Conservation (phyloP, 805 yeast species). For the Suhomyces kilbournensis region DNA sequence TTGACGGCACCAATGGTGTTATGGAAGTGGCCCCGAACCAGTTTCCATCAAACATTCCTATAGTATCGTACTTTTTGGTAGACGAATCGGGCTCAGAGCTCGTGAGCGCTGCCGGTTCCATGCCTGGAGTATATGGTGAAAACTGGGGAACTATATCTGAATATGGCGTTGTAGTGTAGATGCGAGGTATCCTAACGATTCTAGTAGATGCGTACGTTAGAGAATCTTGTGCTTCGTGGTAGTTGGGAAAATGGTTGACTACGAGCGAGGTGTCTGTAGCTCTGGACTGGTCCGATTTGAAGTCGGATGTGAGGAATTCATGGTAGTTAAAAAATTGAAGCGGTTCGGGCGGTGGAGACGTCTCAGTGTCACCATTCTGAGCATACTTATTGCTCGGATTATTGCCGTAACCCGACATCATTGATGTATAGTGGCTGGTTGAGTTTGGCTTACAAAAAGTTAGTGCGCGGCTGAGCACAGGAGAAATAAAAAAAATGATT, state of each 20-base stretch:
- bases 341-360: neutral
- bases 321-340: slow-evolving; percentile 62
- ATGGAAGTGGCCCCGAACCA: slow-evolving; percentile 52
- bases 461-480: neutral
- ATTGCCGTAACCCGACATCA: slow-evolving; percentile 10
- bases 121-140: slow-evolving; percentile 54
- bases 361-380: neutral
- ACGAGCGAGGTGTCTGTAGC: slow-evolving; percentile 34
- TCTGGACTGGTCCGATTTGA: slow-evolving; percentile 14
- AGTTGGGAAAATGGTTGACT: slow-evolving; percentile 67
- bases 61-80: slow-evolving; percentile 27
- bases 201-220: slow-evolving; percentile 39
- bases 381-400: slow-evolving; percentile 20
- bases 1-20: slow-evolving; percentile 40
- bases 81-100: neutral
- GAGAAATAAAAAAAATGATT: slow-evolving; percentile 52
- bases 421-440: neutral
- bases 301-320: slow-evolving; percentile 46
- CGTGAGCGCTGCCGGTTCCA: slow-evolving; percentile 57
- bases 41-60: slow-evolving; percentile 40
- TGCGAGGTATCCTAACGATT: slow-evolving; percentile 64
- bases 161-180: slow-evolving; percentile 27
- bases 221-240: slow-evolving; percentile 37
- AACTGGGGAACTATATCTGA: slow-evolving; percentile 53
- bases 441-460: neutral